Evolutionary conservation across 805 yeast species (phyloP), one percentile per base, ranked within the genome.

Genomic region (Ogataea neopini): DNA sequence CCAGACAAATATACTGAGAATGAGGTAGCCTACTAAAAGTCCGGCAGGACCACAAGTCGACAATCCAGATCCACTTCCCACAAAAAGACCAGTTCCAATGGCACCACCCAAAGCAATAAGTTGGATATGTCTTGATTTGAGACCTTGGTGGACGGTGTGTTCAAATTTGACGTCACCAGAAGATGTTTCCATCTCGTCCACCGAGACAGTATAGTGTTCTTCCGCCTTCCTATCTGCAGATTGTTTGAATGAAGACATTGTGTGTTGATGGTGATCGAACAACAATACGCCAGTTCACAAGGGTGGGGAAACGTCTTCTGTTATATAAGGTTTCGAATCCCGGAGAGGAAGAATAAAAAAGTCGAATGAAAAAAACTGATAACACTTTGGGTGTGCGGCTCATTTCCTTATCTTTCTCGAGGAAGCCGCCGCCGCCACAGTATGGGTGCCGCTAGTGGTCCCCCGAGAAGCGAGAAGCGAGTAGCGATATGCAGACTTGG

Each of bases 91-190:
- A 23, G 87, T 81, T 61, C 89, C 89, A 52, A 83, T 81, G 51
- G 83, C 75, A 56, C 87, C 86, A 56, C 87, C 88, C 45, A 84
- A 74, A 37, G 88, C 84, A 50, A 82, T 79, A 80, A 82, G 78
- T 65, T 80, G 84, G 52, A 76, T 67, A 48, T 76, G 80, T 59
- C 80, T 67, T 33, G 68, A 59, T 53, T 73, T 70, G 50, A 76
- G 67, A 33, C 73, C 69, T 52, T 76, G 64, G 35, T 76, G 74
- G 44, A 58, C 57, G 20, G 53, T 52, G 30, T 45, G 26, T 38
- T 39, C 36, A 13, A 23, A 28, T 30, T 40, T 22, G 11, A 3
- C 13, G n/a, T 28, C 26, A 6, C 20, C 13, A 15, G 25, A 15
- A 5, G 33, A 32, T 15, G 14, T 13, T 4, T 28, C 30, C 6